Evolutionary conservation across 2,329 filamentous ascomycete genomes (phyloP), one percentile per base, ranked within the genome.

Genomic region (Fusarium xyrophilum): DNA sequence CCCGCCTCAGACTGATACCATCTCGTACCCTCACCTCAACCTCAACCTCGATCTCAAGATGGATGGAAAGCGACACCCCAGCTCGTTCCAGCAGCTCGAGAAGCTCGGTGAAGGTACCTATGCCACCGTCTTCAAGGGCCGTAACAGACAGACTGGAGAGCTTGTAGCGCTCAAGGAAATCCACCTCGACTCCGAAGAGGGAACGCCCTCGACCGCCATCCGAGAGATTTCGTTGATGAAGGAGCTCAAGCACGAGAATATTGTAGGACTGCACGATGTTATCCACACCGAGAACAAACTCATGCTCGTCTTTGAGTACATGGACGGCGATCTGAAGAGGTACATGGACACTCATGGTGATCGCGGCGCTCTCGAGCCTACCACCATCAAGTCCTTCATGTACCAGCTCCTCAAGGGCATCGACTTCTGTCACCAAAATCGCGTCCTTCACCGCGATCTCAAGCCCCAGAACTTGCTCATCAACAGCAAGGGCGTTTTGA

Each of bases 271-370:
- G 8, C 93, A 98, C 85, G 96, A 99, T 85, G 96, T 99, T 59
- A 98, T 99, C 75, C 96, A 99, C 81, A 99, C 96, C 61, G 96
- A 99, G 84, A 99, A 98, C 82, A 99, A 99, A 80, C 89, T 99
- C 60, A 99, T 99, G 96, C 89, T 99, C 40, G 96, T 99, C 13
- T 99, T 99, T 74, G 96, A 99, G 80, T 97, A 90, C 81, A 97
- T 99, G 95, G 96, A 99, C 81, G 93, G 94, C 78, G 96, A 99
- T 76, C 83, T 99, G 14, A 99, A 99, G 84, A 93, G 96, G 77
- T 98, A 97, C 81, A 99, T 99, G 96, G 96, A 99, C 79, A 92
- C 90, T 10, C 87, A 93, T 61, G 93, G 94, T 75, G 93, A 97
- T 73, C 88, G 93, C 54, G 95, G 96, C 65, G 93, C 93, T 50